Percentiles rank a stretch among this genome's conserved stretches.
Conservation (phyloP, 2,329 filamentous ascomycete species). For the Cladosporium sp. region DNA sequence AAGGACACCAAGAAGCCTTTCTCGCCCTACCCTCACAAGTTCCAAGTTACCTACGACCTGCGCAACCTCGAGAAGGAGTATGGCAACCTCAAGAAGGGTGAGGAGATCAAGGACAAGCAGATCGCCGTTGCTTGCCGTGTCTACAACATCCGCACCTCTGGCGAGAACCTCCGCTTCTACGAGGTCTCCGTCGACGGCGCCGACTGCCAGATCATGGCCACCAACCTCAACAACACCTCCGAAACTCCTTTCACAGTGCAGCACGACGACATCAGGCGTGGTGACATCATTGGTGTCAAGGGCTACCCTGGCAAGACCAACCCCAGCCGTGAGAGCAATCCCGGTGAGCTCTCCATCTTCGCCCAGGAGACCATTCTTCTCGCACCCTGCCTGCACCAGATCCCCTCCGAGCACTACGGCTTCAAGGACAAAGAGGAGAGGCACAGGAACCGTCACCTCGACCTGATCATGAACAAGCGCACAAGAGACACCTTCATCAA, state of each 20-base stretch:
- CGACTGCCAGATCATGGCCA: constrained; percentile 89
- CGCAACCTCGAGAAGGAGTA: constrained; percentile 77
- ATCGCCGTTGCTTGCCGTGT: constrained; percentile 82
- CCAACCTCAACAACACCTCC: constrained; percentile 73
- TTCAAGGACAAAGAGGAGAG: constrained; percentile 95
- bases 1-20: constrained; percentile 67
- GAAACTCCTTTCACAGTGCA: constrained; percentile 77
- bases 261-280: constrained; percentile 83
- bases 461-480: constrained; percentile 93
- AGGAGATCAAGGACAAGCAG: constrained; percentile 72
- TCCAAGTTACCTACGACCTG: constrained; percentile 81
- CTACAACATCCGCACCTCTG: constrained; percentile 80
- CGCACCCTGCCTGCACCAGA: constrained; percentile 85
- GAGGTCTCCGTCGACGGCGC: constrained; percentile 74
- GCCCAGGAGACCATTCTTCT: constrained; percentile 82
- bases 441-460: constrained; percentile 89
- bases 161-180: constrained; percentile 88
- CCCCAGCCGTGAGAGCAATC: constrained; percentile 72
- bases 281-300: constrained; percentile 87
- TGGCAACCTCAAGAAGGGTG: constrained; percentile 81
- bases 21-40: constrained; percentile 92
- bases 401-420: constrained; percentile 87
- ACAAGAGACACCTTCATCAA: constrained; percentile 82
- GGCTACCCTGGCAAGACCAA: constrained; percentile 82
- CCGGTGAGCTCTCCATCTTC: constrained; percentile 89